Percentiles rank a stretch among this genome's conserved stretches.
These are phyloP conservation scores for Penicillium angulare DNA, from an alignment of 495 filamentous ascomycete genomes.

Conservation along the genomic window DNA sequence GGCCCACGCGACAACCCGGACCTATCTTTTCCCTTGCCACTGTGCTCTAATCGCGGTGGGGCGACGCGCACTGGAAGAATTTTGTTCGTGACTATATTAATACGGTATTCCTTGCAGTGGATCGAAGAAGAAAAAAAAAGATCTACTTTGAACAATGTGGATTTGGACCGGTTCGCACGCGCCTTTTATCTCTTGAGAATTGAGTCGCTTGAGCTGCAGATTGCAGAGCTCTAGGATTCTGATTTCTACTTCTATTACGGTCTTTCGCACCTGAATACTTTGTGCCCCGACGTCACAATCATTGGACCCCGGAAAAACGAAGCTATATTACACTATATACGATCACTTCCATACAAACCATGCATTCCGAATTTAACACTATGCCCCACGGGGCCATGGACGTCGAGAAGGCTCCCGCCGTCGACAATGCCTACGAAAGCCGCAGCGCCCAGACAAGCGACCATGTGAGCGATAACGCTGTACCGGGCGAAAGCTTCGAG, in stretches of 20 bases:
- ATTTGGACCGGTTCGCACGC: slow-evolving; percentile 4
- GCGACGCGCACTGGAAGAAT: slow-evolving; percentile 17
- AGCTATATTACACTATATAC: background rate
- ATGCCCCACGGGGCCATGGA: slow-evolving; percentile 31
- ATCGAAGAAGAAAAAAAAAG: slow-evolving; percentile 14
- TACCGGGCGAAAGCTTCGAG: slow-evolving; percentile 60
- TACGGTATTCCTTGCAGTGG: slow-evolving; percentile 13
- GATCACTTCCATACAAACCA: slow-evolving; percentile 6
- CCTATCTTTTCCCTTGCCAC: slow-evolving; percentile 19
- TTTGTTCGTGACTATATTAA: slow-evolving; percentile 25
- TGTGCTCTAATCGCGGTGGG: slow-evolving; percentile 10
- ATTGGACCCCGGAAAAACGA: background rate
- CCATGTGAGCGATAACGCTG: slow-evolving; percentile 52
- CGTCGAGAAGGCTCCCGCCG: slow-evolving; percentile 42
- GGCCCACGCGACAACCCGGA: slow-evolving; percentile 16
- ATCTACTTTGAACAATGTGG: slow-evolving; percentile 31
- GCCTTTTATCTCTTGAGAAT: slow-evolving; percentile 7
- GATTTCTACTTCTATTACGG: no score
- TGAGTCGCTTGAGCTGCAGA: slow-evolving; percentile 17
- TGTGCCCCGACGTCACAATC: no score
- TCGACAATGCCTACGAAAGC: slow-evolving; percentile 34
- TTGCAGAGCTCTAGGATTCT: slow-evolving; percentile 10
- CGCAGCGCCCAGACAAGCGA: slow-evolving; percentile 24
- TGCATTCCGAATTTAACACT: slow-evolving; percentile 17
- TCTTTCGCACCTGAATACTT: no score